Conservation (phyloP, 306 rosid genomes). For the Vigna radiata region DNA sequence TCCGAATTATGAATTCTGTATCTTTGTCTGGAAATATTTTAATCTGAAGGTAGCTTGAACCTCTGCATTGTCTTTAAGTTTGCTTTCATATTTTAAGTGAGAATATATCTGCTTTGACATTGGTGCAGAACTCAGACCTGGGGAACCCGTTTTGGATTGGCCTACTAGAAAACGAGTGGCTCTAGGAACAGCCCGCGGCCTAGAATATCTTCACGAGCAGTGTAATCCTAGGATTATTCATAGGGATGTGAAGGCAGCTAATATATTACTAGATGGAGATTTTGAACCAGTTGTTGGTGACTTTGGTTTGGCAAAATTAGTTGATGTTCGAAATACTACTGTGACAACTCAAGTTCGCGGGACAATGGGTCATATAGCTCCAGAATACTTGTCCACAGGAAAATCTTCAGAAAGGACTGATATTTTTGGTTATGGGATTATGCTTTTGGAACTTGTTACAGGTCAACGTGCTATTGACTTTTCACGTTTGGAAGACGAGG, state of each 20-base stretch:
- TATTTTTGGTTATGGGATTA: slow-evolving; percentile 92
- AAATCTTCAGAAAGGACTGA: slow-evolving; percentile 94
- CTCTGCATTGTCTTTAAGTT: neutral
- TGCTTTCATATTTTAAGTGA: slow-evolving; percentile 21
- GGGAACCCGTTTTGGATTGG: slow-evolving; percentile 79
- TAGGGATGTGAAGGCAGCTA: slow-evolving; percentile 97
- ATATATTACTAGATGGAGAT: slow-evolving; percentile 87
- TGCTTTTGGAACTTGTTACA: slow-evolving; percentile 91
- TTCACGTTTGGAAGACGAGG: slow-evolving; percentile 93
- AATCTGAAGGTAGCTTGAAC: slow-evolving; percentile 15
- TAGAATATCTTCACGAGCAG: slow-evolving; percentile 93
- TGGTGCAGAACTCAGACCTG: slow-evolving; percentile 79
- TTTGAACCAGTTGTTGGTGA: slow-evolving; percentile 98
- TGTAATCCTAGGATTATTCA: slow-evolving; percentile 96
- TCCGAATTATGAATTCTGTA: neutral
- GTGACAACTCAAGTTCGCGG: slow-evolving; percentile 98
- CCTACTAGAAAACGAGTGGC: slow-evolving; percentile 83
- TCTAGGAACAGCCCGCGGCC: slow-evolving; percentile 91
- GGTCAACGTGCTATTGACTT: slow-evolving; percentile 95
- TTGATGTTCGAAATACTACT: slow-evolving; percentile 78
- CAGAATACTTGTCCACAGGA: slow-evolving; percentile 94
- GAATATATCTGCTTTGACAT: slow-evolving; percentile 39
- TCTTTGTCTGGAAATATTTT: slow-evolving; percentile 17
- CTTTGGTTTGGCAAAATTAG: slow-evolving; percentile 91
- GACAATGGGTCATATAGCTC: slow-evolving; percentile 99